Evolutionary conservation across 306 rosid genomes (phyloP), one percentile per base, ranked within the genome.

Genomic region (Glycine soja): DNA sequence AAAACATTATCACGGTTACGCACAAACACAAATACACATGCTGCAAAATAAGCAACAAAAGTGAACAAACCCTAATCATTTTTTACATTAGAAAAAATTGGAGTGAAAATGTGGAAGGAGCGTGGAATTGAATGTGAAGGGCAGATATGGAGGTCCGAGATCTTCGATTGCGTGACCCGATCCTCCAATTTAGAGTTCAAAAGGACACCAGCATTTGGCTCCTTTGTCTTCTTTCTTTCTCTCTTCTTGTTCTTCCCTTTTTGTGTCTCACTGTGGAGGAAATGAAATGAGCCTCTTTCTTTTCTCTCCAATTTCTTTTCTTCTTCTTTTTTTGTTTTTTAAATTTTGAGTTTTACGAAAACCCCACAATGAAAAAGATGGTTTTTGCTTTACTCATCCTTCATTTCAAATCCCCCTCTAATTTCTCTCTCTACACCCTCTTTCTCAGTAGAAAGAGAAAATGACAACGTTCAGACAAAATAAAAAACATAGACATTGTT

Each of bases 361-460:
- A 90, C 92, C 94, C 94, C 80, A 87, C 88, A 88, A 86, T 86
- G 97, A 84, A 85, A 81, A 89, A 80, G 85, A 87, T 89, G 82
- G 91, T 88, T 79, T 92, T 86, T 78, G 93, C 91, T 91, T 88
- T 90, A 88, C 93, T 88, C 97, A 80, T 88, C 85, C 82, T 80
- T 71, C 82, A 54, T 66, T 83, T 83, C 70, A 87, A 86, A 85
- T 77, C 87, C 68, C 74, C 83, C 74, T 72, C 48, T 57, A 62
- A 84, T 80, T 69, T 89, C 94, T 93, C 95, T 90, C 97, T 90
- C 24, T 19, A 0, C 24, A 19, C 24, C 30, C 30, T 24, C 30
- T 24, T 56, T 69, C 74, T 45, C 56, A 13, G 14, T 43, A 50
- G 66, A 50, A 77, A 75, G 78, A 10, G 74, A n/a, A 52, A 19